phyloP scores from a whole-genome alignment of 176 grass and related monocot species.

The Oryza nivara region DNA sequence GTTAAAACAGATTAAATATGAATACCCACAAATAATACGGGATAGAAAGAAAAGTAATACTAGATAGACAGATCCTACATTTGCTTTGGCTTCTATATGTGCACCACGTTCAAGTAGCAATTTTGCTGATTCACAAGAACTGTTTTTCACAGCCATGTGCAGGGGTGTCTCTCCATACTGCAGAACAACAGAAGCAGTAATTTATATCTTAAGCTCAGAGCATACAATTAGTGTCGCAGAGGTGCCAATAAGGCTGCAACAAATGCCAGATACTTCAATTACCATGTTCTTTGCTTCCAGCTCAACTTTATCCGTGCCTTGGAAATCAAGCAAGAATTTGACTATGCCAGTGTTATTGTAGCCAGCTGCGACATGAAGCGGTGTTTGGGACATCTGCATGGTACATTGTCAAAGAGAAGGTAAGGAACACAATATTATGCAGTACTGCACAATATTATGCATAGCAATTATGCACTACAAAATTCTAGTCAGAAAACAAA shows the following conservation, averaged over 20 bases:
- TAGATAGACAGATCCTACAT: slow-evolving; percentile 55
- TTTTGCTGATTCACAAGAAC: slow-evolving; percentile 69
- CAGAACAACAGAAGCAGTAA: slow-evolving; percentile 26
- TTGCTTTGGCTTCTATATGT: slow-evolving; percentile 73
- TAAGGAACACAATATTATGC: neutral
- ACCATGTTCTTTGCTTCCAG: slow-evolving; percentile 95
- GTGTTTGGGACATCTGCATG: slow-evolving; percentile 90
- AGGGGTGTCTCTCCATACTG: slow-evolving; percentile 98
- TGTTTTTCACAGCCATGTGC: slow-evolving; percentile 94
- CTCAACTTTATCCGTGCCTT: slow-evolving; percentile 59
- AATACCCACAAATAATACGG: neutral
- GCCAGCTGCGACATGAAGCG: slow-evolving; percentile 86
- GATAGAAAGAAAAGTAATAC: neutral
- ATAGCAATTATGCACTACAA: neutral
- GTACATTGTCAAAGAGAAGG: slow-evolving; percentile 28
- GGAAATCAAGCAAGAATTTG: slow-evolving; percentile 77
- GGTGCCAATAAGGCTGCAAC: slow-evolving; percentile 28
- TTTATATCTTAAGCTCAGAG: slow-evolving; percentile 31
- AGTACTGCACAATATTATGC: slow-evolving; percentile 1
- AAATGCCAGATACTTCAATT: slow-evolving; percentile 35
- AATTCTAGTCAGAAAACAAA: neutral
- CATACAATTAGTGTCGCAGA: neutral
- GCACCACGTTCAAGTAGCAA: slow-evolving; percentile 82
- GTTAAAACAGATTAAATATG: slow-evolving; percentile 32
- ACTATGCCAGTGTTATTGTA: slow-evolving; percentile 73